Conservation (phyloP, 805 yeast species). For the Lachancea kluyveri region DNA sequence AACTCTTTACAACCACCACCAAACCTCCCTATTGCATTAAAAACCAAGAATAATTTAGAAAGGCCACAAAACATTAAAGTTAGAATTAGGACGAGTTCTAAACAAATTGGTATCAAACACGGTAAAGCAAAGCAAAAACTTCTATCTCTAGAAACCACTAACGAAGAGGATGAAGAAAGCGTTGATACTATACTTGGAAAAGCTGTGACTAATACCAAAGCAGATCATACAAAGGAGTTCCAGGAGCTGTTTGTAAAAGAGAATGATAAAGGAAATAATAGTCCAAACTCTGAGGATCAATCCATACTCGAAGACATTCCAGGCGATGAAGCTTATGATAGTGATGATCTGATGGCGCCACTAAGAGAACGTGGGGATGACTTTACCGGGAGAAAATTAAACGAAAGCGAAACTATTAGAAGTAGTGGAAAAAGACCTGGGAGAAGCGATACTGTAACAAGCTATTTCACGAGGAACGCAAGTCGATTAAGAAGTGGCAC, state of each 20-base stretch:
- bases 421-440: slow-evolving; percentile 3
- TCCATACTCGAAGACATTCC: slow-evolving; percentile 27
- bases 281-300: slow-evolving; percentile 16
- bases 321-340: slow-evolving; percentile 33
- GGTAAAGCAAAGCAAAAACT: slow-evolving; percentile 32
- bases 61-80: slow-evolving; percentile 31
- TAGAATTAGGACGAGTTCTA: slow-evolving; percentile 29
- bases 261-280: slow-evolving; percentile 3
- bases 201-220: slow-evolving; percentile 8
- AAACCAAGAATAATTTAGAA: slow-evolving; percentile 27
- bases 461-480: slow-evolving; percentile 29
- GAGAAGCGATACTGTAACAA: slow-evolving; percentile 26
- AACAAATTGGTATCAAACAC: slow-evolving; percentile 33
- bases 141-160: slow-evolving; percentile 28
- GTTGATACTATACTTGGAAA: slow-evolving; percentile 3
- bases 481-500: slow-evolving; percentile 25
- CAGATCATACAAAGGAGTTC: slow-evolving; percentile 30
- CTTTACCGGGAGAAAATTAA: too few relatives aligned
- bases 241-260: slow-evolving; percentile 23
- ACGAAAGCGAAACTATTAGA: too few relatives aligned
- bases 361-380: slow-evolving; percentile 18
- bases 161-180: slow-evolving; percentile 17
- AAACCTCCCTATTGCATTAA: slow-evolving; percentile 27
- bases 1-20: slow-evolving; percentile 33
- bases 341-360: slow-evolving; percentile 31